Evolutionary conservation across 1,139 yeast genomes (phyloP), one percentile per base, ranked within the genome.

Genomic region (Suhomyces bokatorum): DNA sequence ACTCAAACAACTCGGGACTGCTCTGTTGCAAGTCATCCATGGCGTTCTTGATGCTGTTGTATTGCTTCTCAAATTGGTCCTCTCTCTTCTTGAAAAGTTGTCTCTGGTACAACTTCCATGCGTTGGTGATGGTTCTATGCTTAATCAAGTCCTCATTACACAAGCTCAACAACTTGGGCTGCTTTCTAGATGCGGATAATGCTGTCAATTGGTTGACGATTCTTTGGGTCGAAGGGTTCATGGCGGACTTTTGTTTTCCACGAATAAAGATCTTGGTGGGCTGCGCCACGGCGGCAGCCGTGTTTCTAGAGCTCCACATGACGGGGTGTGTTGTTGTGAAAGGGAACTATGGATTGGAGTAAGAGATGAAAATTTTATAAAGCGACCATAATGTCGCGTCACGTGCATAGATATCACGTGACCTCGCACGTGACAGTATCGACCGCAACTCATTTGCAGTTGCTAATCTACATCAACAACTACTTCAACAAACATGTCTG

Each of bases 71-170:
- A 49, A 90, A 70, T 54, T 73, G 80, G 12, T 58, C 63, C 27
- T 73, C 64, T 50, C 80, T 75, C 50, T 66, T 63, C 13, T 59
- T 64, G 40, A 74, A 66, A 54, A 73, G 66, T 44, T 80, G 76
- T 44, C 83, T 75, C 57, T 81, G 78, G 59, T 77, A 75, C 15
- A 81, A 59, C 14, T 78, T 69, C 97, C 97, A 93, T 7, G 97
- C 97, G 48, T 81, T 83, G 58, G 81, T 83, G 44, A 93, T 86
- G 12, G 91, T 83, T 56, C 81, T 81, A 63, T 93, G 98, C 60
- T 95, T 87, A 52, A 91, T 75, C 49, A 85, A 74, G 61, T 93
- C 99, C 64, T 91, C 97, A 31, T 80, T 73, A 49, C 88, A 79
- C 35, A 90, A 73, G 57, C 83, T 87, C 51, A 93, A 68, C 56